Evolutionary conservation across 2,329 filamentous ascomycete species (phyloP).

Genomic region (Colletotrichum shisoi): DNA sequence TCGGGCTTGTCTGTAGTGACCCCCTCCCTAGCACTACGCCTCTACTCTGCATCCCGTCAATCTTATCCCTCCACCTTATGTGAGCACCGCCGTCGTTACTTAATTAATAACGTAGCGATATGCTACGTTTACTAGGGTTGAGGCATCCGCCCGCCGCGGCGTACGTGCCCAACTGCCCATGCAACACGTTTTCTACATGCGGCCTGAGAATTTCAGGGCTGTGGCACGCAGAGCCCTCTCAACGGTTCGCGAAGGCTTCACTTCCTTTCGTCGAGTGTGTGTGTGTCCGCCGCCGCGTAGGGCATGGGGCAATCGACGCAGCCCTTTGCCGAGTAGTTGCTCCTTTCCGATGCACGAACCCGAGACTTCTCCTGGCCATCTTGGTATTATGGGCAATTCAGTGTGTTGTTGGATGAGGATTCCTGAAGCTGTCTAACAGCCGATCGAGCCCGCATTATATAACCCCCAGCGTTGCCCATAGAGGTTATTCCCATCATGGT

Average conservation of each 20-base stretch:
- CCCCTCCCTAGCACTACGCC: neutral
- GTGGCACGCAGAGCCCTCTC: neutral
- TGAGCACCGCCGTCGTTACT: neutral
- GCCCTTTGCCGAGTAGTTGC: neutral
- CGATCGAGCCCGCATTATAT: too few species aligned
- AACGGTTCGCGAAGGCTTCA: neutral
- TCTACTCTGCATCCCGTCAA: neutral
- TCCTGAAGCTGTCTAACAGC: too few species aligned
- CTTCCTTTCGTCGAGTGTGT: neutral
- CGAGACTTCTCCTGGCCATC: neutral
- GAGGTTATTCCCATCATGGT: too few species aligned
- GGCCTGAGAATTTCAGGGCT: conserved; percentile 9
- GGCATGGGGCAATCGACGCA: neutral
- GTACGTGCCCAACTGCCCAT: conserved; percentile 4
- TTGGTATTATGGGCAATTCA: too few species aligned
- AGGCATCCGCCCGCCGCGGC: neutral
- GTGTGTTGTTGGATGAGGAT: too few species aligned
- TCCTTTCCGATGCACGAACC: neutral
- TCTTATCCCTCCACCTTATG: neutral
- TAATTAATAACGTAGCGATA: neutral
- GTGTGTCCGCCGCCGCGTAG: neutral
- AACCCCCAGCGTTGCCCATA: too few species aligned
- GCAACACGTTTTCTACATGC: neutral
- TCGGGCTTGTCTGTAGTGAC: neutral
- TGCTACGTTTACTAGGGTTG: neutral